A percentile compares a stretch with the other conserved stretches of the same genome.
phyloP scores from a whole-genome alignment of 345 rosid species.

The Balakata baccata region DNA sequence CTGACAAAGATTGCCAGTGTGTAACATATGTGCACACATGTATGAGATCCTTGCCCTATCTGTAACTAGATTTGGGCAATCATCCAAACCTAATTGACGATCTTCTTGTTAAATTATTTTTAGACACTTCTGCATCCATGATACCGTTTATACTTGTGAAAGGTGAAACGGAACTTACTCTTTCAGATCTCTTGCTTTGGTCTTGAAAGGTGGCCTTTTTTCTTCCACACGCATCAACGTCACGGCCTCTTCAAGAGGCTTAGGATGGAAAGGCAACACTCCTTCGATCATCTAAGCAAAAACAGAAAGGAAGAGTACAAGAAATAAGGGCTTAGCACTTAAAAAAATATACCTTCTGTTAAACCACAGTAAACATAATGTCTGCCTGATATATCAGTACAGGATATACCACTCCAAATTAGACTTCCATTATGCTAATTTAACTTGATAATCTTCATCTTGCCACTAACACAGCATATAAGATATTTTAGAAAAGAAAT shows the following conservation, averaged over 20 bases:
- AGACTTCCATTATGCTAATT: background rate
- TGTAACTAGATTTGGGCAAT: background rate
- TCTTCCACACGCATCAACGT: conserved; percentile 64
- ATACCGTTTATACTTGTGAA: background rate
- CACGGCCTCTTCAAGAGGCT: conserved; percentile 59
- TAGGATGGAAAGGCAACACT: conserved; percentile 68
- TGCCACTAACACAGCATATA: background rate
- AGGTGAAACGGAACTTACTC: conserved; percentile 54
- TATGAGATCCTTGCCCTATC: background rate
- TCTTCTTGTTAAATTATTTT: background rate
- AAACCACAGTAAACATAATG: background rate
- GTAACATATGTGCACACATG: background rate
- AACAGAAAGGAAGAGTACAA: conserved; percentile 9
- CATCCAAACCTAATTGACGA: background rate
- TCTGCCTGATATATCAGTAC: background rate
- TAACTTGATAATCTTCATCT: background rate
- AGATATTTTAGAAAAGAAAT: too few relatives aligned
- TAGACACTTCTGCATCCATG: background rate
- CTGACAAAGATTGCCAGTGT: background rate
- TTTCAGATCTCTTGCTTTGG: conserved; percentile 58
- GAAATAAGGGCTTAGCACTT: conserved; percentile 6
- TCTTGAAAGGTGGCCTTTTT: conserved; percentile 64
- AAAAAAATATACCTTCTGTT: background rate
- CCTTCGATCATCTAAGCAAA: conserved; percentile 80
- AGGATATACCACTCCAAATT: background rate